Conservation (phyloP, 2,329 filamentous ascomycete genomes). For the Fusarium mundagurra region DNA sequence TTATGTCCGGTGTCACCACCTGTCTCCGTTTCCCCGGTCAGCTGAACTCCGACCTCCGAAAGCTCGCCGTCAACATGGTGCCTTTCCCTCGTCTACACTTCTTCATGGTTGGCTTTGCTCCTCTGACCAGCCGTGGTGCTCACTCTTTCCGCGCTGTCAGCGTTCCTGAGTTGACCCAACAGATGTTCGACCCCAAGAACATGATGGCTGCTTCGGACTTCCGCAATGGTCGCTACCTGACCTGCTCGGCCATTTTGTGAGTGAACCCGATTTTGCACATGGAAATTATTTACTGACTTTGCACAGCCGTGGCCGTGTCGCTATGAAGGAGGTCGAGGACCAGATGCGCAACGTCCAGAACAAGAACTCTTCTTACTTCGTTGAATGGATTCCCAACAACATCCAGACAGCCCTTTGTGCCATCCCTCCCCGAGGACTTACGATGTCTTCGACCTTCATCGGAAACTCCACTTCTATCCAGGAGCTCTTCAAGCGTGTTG, state of each 20-base stretch:
- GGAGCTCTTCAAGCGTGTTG: constrained; percentile 99
- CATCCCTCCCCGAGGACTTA: constrained; percentile 95
- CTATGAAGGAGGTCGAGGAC: constrained; percentile 99
- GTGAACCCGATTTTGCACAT: constrained; percentile 45
- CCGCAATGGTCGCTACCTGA: constrained; percentile 99
- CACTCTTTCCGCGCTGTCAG: constrained; percentile 97
- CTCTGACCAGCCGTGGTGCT: constrained; percentile 86
- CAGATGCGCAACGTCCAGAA: constrained; percentile 99
- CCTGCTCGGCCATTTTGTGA: constrained; percentile 98
- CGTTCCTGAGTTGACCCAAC: constrained; percentile 98
- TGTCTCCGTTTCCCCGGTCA: constrained; percentile 99
- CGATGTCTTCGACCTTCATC: constrained; percentile 99
- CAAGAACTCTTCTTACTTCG: constrained; percentile 99
- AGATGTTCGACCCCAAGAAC: constrained; percentile 99
- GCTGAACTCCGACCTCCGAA: constrained; percentile 99
- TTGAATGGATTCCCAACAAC: constrained; percentile 99
- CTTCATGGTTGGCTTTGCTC: constrained; percentile 99
- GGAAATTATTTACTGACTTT: constrained; percentile 14
- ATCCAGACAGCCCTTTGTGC: constrained; percentile 99
- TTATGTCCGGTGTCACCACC: constrained; percentile 99
- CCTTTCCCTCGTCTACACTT: constrained; percentile 99
- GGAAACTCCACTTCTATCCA: constrained; percentile 99
- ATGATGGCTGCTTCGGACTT: constrained; percentile 99
- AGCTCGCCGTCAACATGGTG: constrained; percentile 99
- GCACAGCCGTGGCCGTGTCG: constrained; percentile 91